Base-by-base conservation (phyloP, 192 early-diverging fungal genomes). In the Geranomyces michiganensis region DNA sequence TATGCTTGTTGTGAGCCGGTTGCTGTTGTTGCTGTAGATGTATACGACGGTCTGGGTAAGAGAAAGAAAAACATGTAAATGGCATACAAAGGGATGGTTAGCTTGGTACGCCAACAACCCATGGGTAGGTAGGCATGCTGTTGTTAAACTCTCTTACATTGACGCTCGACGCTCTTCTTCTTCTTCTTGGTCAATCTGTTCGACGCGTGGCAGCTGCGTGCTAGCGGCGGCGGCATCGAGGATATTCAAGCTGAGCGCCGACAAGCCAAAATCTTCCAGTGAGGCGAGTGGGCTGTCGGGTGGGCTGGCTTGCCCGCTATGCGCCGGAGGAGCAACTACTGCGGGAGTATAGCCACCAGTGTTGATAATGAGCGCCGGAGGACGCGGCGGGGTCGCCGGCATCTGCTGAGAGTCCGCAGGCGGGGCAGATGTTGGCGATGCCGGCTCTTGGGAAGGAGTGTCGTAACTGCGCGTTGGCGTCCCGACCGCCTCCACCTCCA, bases 231-330 rank as follows among this genome's bases (percentile, higher is more conserved):
- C 0, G 9, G 47, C 58, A 30, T 43, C 41, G 56, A 70, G 36
- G 9, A 70, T 6, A 12, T 47, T 36, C 21, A 70, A 32, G 24
- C 56, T 61, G 17, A 70, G 51, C 19, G 55, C 21, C n/a, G 68
- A 70, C 14, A 70, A 27, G 26, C 68, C 68, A 62, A 70, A 62
- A 61, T 70, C 68, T 59, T 59, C 68, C 36, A 70, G 55, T 5
- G 55, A 53, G 15, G 68, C 68, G 17, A 70, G 31, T 13, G 68
- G 68, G 32, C 68, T 70, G 55, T 70, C 68, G 45, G 68, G 58
- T 8, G 26, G 17, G 31, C 58, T 60, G 27, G 58, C 27, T 17
- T 7, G 19, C 22, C 22, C 17, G 58, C 26, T 15, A 7, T 3
- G 15, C 21, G 21, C 17, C 21, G 51, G 6, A 26, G 15, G 6